Percentiles rank a stretch among this genome's conserved stretches.
These are phyloP conservation scores for Alternaria conjuncta DNA, from an alignment of 2,329 filamentous ascomycete genomes.

Conservation along the genomic window DNA sequence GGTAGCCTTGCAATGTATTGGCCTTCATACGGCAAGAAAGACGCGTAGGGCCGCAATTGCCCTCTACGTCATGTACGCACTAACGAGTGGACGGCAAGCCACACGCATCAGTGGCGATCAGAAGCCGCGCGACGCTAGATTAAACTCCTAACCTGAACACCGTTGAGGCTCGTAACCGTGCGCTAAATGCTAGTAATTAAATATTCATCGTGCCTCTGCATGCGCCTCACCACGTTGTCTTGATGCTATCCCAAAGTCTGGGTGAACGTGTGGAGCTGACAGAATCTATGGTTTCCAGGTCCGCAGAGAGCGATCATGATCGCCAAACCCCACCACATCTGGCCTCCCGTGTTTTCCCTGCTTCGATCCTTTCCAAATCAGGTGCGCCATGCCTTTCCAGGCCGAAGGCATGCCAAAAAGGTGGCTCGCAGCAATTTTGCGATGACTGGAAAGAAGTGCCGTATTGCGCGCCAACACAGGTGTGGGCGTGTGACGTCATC, in stretches of 20 bases:
- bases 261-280: background rate
- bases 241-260: background rate
- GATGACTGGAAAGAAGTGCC: background rate
- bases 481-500: slow-evolving; percentile 1
- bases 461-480: background rate
- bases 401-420: background rate
- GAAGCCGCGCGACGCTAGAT: background rate
- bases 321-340: slow-evolving; percentile 9
- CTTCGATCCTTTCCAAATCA: slow-evolving; percentile 8
- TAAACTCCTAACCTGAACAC: background rate
- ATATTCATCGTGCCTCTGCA: background rate
- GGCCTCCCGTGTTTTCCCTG: slow-evolving; percentile 10
- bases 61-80: slow-evolving; percentile 29
- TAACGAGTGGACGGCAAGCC: slow-evolving; percentile 12
- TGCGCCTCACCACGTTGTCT: background rate
- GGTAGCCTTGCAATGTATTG: slow-evolving; percentile 9
- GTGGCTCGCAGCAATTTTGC: background rate
- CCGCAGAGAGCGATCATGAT: slow-evolving; percentile 7
- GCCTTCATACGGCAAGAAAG: slow-evolving; percentile 11
- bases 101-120: slow-evolving; percentile 15
- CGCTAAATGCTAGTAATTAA: background rate
- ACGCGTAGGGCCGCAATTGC: slow-evolving; percentile 2
- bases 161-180: background rate
- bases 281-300: background rate
- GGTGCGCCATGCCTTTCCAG: background rate